Percentiles rank a stretch among this genome's conserved stretches.
Evolutionary conservation across 805 yeast genomes (phyloP).

Genomic region (Lipomyces sp.): DNA sequence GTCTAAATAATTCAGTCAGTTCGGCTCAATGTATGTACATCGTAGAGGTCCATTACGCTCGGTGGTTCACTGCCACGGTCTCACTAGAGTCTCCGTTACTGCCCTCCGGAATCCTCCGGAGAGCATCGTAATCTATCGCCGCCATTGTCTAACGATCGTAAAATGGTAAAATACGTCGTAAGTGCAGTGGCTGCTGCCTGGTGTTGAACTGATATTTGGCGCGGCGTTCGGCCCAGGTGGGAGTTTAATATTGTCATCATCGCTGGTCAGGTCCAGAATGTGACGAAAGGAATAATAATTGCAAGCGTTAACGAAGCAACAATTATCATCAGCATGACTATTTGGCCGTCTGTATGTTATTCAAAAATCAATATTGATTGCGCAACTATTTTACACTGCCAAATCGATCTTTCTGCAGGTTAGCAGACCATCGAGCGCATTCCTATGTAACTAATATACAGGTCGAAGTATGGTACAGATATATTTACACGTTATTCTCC

Average conservation of each 20-base stretch:
- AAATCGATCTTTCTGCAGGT: background rate
- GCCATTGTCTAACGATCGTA: background rate
- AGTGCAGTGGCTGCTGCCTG: background rate
- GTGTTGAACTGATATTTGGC: background rate
- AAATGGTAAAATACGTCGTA: background rate
- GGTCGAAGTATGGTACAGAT: background rate
- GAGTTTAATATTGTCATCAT: background rate
- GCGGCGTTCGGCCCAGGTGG: background rate
- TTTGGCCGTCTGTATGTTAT: background rate
- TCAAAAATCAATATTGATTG: background rate
- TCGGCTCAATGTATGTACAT: background rate
- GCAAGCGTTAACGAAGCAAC: background rate
- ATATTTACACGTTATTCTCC: background rate
- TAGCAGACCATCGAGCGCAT: background rate
- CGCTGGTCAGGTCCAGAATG: too few relatives aligned
- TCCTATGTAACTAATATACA: background rate
- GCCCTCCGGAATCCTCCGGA: slow-evolving; percentile 25
- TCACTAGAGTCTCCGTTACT: slow-evolving; percentile 27
- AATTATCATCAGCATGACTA: background rate
- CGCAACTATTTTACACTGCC: background rate
- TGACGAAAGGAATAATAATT: background rate
- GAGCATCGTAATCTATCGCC: slow-evolving; percentile 27
- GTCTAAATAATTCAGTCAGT: slow-evolving; percentile 30
- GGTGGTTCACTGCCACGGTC: slow-evolving; percentile 49
- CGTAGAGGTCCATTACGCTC: slow-evolving; percentile 40